phyloP scores from a whole-genome alignment of 176 grass and related monocot genomes.

The Elymus sibiricus region DNA sequence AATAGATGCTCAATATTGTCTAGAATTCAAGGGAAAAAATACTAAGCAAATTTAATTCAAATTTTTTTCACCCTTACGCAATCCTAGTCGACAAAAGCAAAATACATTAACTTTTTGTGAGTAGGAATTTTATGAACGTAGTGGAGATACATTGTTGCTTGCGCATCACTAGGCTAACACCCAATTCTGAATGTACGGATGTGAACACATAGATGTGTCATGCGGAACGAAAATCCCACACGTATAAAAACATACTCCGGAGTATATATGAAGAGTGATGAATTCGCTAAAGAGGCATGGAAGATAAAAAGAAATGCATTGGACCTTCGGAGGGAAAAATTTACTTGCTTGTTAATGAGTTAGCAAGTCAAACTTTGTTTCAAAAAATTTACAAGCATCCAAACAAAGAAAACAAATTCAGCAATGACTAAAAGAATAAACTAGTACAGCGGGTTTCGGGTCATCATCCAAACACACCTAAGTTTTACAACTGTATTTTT shows the following conservation, averaged over 20 bases:
- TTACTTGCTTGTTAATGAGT: not conserved
- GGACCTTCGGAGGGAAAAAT: not conserved
- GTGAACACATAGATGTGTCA: not conserved
- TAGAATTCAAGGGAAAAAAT: not conserved
- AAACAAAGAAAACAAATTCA: too few species aligned
- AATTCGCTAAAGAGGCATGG: not conserved
- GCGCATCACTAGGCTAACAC: too few species aligned
- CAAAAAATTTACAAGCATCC: too few species aligned
- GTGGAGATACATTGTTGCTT: not conserved
- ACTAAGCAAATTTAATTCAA: too few species aligned
- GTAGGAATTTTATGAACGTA: not conserved
- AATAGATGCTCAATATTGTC: not conserved
- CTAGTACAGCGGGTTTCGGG: too few species aligned
- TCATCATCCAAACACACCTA: too few species aligned
- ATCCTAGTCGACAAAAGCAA: not conserved
- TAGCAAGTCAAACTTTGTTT: too few species aligned
- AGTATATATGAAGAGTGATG: not conserved
- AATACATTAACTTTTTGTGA: not conserved
- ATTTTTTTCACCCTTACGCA: fast-evolving
- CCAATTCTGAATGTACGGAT: too few species aligned
- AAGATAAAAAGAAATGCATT: not conserved
- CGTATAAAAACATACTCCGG: not conserved
- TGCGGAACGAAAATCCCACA: not conserved
- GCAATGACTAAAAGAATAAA: too few species aligned
- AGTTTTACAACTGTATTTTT: not conserved